Percentiles rank a stretch among this genome's conserved stretches.
phyloP scores from a whole-genome alignment of 495 filamentous ascomycete genomes.

The Daldinia caldariorum region DNA sequence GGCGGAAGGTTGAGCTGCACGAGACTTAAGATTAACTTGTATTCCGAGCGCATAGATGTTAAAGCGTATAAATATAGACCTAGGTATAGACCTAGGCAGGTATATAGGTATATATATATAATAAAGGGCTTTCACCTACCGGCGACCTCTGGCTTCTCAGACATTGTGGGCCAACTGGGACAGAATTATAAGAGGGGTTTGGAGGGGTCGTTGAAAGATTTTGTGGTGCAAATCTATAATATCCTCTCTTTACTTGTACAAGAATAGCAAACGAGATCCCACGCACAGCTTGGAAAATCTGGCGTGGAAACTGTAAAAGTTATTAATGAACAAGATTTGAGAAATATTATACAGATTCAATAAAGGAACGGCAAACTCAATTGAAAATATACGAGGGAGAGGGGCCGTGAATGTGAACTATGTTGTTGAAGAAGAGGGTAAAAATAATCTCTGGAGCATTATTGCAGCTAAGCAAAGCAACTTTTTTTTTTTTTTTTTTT shows the following conservation, averaged over 20 bases:
- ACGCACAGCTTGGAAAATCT: slow-evolving; percentile 36
- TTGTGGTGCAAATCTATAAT: slow-evolving; percentile 35
- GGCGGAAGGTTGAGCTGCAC: slow-evolving; percentile 37
- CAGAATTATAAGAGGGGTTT: slow-evolving; percentile 17
- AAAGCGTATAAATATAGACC: neutral
- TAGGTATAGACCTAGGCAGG: no score
- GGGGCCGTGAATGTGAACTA: slow-evolving; percentile 19
- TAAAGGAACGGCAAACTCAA: slow-evolving; percentile 51
- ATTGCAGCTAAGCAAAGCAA: slow-evolving; percentile 23
- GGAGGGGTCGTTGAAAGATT: slow-evolving; percentile 17
- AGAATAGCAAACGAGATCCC: slow-evolving; percentile 35
- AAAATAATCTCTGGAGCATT: slow-evolving; percentile 36
- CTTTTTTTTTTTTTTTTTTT: neutral
- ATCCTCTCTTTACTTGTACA: slow-evolving; percentile 37
- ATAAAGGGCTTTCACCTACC: slow-evolving; percentile 29
- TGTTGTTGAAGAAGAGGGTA: slow-evolving; percentile 47
- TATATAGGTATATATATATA: neutral
- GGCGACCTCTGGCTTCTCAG: slow-evolving; percentile 41
- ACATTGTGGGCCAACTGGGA: slow-evolving; percentile 36
- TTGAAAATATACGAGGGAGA: slow-evolving; percentile 24
- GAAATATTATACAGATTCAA: slow-evolving; percentile 52
- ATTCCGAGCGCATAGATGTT: neutral
- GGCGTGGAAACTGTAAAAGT: slow-evolving; percentile 41
- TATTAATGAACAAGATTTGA: slow-evolving; percentile 37
- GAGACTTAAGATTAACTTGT: slow-evolving; percentile 25